Percentiles rank a stretch among this genome's conserved stretches.
Conservation (phyloP, 768 basidiomycete species). For the Boletales sp. region DNA sequence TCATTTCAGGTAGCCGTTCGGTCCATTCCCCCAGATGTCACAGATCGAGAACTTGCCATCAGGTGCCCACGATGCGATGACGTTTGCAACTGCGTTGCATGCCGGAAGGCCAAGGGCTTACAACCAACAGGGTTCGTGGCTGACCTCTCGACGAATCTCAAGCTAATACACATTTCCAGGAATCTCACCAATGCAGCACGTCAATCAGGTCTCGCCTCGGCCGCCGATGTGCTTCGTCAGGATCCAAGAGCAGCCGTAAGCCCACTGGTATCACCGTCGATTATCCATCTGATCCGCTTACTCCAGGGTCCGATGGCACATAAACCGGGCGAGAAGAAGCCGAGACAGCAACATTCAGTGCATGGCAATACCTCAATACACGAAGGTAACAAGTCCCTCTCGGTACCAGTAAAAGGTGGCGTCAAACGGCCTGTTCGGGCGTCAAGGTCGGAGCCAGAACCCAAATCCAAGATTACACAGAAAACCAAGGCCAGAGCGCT, state of each 20-base stretch:
- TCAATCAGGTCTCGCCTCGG: constrained; percentile 36
- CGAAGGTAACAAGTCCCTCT: constrained; percentile 2
- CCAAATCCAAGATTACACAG: constrained; percentile 16
- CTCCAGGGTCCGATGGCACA: constrained; percentile 28
- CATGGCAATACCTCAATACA: constrained; percentile 3
- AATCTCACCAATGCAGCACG: constrained; percentile 38
- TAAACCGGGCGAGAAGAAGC: constrained; percentile 20
- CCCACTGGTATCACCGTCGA: neutral
- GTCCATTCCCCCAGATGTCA: constrained; percentile 3
- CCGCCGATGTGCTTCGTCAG: constrained; percentile 33
- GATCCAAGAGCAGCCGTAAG: constrained; percentile 33
- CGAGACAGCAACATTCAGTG: constrained; percentile 7
- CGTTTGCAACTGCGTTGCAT: constrained; percentile 63
- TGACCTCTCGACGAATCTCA: neutral
- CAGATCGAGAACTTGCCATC: constrained; percentile 12
- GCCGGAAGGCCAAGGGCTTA: constrained; percentile 62
- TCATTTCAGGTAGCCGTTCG: constrained; percentile 47
- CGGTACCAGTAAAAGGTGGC: constrained; percentile 9
- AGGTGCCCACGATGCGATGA: constrained; percentile 72
- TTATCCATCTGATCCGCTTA: constrained; percentile 7
- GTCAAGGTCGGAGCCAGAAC: constrained; percentile 7
- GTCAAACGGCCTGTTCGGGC: constrained; percentile 5
- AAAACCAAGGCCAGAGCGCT: constrained; percentile 25
- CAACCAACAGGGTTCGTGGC: constrained; percentile 53
- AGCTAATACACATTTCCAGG: constrained; percentile 22